Evolutionary conservation across 768 basidiomycete genomes (phyloP).

Genomic region (Mycena maculata): DNA sequence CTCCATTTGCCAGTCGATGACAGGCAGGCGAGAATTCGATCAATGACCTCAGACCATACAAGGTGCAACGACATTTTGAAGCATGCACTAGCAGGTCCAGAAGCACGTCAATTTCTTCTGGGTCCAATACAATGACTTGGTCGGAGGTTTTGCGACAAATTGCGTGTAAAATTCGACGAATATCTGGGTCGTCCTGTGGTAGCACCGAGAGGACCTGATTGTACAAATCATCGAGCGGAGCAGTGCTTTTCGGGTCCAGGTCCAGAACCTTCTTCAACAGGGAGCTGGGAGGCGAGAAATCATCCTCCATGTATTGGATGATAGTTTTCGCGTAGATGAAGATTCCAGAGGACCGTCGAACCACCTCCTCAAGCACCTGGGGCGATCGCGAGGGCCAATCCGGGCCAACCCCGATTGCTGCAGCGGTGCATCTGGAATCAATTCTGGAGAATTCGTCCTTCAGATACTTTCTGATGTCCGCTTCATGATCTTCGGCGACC

Average conservation of each 20-base stretch:
- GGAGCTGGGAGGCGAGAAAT: background rate
- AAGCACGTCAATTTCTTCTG: background rate
- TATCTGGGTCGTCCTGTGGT: background rate
- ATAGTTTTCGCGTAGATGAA: no score
- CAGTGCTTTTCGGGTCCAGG: background rate
- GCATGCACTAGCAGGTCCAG: background rate
- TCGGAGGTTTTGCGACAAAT: background rate
- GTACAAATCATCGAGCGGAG: slow-evolving; percentile 2
- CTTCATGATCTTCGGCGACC: no score
- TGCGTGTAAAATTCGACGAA: background rate
- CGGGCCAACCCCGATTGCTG: background rate
- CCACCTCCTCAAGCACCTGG: no score
- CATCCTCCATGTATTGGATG: background rate
- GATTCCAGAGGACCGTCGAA: no score
- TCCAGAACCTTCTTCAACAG: background rate
- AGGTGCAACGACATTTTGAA: background rate
- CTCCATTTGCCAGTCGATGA: background rate
- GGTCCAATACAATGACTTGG: background rate
- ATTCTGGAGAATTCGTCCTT: background rate
- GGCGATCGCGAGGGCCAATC: no score
- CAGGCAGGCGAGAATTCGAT: background rate
- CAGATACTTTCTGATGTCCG: no score
- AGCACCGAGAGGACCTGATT: background rate
- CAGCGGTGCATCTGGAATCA: background rate
- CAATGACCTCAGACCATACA: background rate